Percentiles rank a stretch among this genome's conserved stretches.
These are phyloP conservation scores for Mortierella antarctica DNA, from an alignment of 192 early-diverging fungal genomes.

Conservation along the genomic window DNA sequence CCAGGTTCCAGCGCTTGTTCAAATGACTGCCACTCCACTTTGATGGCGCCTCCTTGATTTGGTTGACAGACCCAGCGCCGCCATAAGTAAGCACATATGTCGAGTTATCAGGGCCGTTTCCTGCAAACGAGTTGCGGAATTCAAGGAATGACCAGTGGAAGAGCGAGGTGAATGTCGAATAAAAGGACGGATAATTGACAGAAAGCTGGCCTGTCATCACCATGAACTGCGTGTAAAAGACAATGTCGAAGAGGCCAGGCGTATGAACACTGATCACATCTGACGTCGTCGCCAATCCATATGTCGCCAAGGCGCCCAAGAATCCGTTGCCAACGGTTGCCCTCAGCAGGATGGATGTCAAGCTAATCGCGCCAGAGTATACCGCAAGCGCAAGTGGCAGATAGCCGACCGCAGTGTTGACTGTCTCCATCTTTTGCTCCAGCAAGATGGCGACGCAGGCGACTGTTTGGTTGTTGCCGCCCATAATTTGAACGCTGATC, in stretches of 20 bases:
- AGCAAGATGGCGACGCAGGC: conserved; percentile 35
- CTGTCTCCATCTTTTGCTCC: conserved; percentile 21
- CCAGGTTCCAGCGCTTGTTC: conserved; percentile 1
- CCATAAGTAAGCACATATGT: conserved; percentile 33
- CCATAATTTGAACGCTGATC: conserved; percentile 24
- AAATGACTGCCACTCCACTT: neutral
- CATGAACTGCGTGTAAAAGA: conserved; percentile 64
- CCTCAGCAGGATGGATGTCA: conserved; percentile 33
- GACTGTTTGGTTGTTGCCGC: conserved; percentile 13
- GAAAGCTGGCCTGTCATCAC: conserved; percentile 58
- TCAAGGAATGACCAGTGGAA: conserved; percentile 61
- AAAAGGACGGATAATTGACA: conserved; percentile 60
- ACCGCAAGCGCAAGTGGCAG: conserved; percentile 34
- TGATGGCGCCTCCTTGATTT: conserved; percentile 4
- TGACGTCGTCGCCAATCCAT: conserved; percentile 23
- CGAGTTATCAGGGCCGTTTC: conserved; percentile 35
- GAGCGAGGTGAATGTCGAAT: conserved; percentile 57
- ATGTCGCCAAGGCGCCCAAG: conserved; percentile 28
- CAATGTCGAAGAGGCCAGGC: conserved; percentile 62
- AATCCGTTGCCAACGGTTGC: conserved; percentile 26
- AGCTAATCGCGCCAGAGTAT: conserved; percentile 29
- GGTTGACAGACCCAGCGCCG: conserved; percentile 48
- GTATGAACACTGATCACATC: conserved; percentile 56
- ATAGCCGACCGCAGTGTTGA: conserved; percentile 33
- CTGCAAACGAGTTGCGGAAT: conserved; percentile 46